phyloP scores from a whole-genome alignment of 2,329 filamentous ascomycete species.

The Colletotrichum ledebouriae region DNA sequence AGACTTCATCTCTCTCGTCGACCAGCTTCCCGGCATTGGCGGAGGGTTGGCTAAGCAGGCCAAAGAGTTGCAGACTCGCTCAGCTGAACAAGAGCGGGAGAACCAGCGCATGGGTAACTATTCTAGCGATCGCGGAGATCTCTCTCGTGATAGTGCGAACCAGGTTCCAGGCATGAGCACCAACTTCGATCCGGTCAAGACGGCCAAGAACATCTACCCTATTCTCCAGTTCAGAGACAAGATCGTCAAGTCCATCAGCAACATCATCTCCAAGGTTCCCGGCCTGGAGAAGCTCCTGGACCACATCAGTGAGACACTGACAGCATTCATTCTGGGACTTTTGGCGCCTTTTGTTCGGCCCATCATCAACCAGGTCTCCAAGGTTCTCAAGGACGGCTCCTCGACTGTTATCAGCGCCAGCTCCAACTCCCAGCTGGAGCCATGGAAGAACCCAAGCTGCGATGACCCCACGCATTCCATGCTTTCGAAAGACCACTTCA shows the following conservation, averaged over 20 bases:
- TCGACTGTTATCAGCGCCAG: constrained; percentile 77
- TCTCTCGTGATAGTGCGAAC: constrained; percentile 63
- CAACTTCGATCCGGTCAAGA: constrained; percentile 83
- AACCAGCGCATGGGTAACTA: constrained; percentile 49
- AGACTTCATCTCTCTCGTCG: constrained; percentile 79
- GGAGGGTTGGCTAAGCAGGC: constrained; percentile 77
- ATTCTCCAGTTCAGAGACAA: constrained; percentile 95
- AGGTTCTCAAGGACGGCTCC: constrained; percentile 87
- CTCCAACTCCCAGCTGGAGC: constrained; percentile 81
- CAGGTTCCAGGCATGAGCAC: constrained; percentile 81
- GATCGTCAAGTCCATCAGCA: constrained; percentile 88
- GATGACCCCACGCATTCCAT: constrained; percentile 86
- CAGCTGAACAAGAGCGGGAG: constrained; percentile 72
- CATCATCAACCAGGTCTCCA: constrained; percentile 88
- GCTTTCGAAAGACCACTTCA: constrained; percentile 88
- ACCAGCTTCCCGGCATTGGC: constrained; percentile 80
- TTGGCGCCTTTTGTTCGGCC: constrained; percentile 93
- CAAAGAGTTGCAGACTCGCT: constrained; percentile 69
- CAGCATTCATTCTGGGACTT: constrained; percentile 90
- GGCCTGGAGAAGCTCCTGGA: constrained; percentile 92
- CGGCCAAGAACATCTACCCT: constrained; percentile 87
- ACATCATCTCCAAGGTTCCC: constrained; percentile 90
- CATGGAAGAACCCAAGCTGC: constrained; percentile 82
- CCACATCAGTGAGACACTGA: constrained; percentile 92
- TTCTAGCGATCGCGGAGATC: constrained; percentile 47